Evolutionary conservation across 805 yeast genomes (phyloP).

Genomic region (Zygoascus bituminiphila): DNA sequence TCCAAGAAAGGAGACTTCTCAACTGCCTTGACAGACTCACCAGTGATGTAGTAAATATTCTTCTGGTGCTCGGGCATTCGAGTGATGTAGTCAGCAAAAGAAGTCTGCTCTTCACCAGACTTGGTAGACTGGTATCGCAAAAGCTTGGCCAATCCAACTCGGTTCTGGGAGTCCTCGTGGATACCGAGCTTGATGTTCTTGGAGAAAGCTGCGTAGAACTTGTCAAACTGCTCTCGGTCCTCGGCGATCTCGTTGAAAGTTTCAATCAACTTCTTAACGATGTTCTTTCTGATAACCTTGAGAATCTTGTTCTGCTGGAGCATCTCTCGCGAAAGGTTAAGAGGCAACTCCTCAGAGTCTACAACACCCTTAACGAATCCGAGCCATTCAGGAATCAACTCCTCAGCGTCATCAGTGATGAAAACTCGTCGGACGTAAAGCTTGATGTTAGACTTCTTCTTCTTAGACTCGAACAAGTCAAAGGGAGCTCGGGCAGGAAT

Average conservation of each 20-base stretch:
- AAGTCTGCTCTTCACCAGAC: constrained; percentile 87
- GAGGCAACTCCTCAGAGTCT: constrained; percentile 98
- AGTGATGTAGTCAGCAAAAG: constrained; percentile 93
- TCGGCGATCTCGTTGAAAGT: constrained; percentile 99
- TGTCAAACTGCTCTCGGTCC: constrained; percentile 96
- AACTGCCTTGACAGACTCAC: constrained; percentile 95
- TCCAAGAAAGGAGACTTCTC: constrained; percentile 99
- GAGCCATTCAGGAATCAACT: constrained; percentile 98
- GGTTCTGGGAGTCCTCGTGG: constrained; percentile 98
- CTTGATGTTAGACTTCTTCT: constrained; percentile 98
- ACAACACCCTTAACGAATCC: constrained; percentile 98
- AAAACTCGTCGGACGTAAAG: constrained; percentile 98
- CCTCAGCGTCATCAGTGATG: constrained; percentile 99
- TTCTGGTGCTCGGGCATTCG: constrained; percentile 99
- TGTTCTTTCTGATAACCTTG: constrained; percentile 98
- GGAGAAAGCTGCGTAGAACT: constrained; percentile 95
- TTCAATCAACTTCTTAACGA: constrained; percentile 96
- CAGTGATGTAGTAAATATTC: constrained; percentile 98
- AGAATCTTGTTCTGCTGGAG: constrained; percentile 99
- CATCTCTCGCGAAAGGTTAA: constrained; percentile 99
- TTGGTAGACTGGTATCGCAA: constrained; percentile 96
- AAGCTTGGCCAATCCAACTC: constrained; percentile 89
- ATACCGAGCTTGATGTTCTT: constrained; percentile 98
- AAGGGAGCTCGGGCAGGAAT: constrained; percentile 99
- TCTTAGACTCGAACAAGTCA: constrained; percentile 95